A percentile compares a stretch with the other conserved stretches of the same genome.
Conservation (phyloP, 257 asterid species). For the Nyctanthes arbortristis region DNA sequence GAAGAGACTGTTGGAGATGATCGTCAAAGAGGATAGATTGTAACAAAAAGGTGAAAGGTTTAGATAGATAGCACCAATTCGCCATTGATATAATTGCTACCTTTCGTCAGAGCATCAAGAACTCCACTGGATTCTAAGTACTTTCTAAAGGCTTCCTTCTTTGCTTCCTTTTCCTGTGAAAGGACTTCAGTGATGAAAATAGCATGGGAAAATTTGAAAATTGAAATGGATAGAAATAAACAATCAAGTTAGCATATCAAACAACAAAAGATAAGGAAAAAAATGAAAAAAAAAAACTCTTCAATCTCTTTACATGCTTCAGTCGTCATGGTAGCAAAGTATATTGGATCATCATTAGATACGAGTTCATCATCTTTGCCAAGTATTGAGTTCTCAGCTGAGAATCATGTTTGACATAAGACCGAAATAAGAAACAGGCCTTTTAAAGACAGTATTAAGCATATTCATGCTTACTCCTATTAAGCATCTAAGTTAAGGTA, state of each 20-base stretch:
- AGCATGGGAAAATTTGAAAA: background rate
- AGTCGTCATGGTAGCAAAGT: background rate
- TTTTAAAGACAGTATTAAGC: background rate
- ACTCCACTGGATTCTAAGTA: constrained; percentile 88
- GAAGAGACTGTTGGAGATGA: no score
- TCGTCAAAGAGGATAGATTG: no score
- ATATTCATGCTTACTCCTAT: background rate
- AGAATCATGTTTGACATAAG: background rate
- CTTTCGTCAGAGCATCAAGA: constrained; percentile 89
- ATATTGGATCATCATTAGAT: background rate
- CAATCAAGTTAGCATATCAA: background rate
- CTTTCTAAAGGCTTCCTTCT: constrained; percentile 94
- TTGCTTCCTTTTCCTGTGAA: constrained; percentile 86
- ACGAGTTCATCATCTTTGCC: background rate
- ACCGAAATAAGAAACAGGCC: background rate
- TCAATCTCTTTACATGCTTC: background rate
- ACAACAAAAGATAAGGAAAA: background rate
- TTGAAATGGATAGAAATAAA: constrained; percentile 1
- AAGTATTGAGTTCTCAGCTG: background rate
- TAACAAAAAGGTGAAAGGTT: no score
- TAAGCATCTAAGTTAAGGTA: background rate
- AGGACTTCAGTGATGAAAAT: constrained; percentile 9
- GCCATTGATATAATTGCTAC: constrained; percentile 35
- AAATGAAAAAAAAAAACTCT: background rate
- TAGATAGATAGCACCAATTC: no score